These are phyloP conservation scores for Aspergillus novoparasiticus DNA, from an alignment of 2,329 filamentous ascomycete genomes.

Conservation along the genomic window DNA sequence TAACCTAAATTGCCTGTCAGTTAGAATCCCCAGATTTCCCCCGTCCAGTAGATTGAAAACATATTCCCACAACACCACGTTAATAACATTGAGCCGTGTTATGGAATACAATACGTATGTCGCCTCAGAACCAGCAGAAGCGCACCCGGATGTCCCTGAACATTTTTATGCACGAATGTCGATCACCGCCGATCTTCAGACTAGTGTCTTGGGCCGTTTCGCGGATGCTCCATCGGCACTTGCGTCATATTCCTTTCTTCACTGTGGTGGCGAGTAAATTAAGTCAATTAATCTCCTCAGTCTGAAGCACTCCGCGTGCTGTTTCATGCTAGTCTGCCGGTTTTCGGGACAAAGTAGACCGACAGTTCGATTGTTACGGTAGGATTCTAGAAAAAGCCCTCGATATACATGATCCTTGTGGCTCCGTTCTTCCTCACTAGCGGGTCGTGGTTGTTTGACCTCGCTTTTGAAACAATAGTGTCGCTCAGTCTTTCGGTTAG, in stretches of 20 bases:
- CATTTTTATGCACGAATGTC: background rate
- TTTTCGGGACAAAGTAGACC: background rate
- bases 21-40: background rate
- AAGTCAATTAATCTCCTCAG: background rate
- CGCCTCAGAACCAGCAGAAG: too few species aligned
- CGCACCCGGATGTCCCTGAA: background rate
- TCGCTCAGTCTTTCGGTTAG: background rate
- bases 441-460: background rate
- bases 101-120: background rate
- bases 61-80: background rate
- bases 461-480: background rate
- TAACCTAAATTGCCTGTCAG: background rate
- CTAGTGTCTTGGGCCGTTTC: slow-evolving; percentile 1
- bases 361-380: background rate
- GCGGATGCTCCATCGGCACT: background rate
- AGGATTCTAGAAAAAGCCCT: background rate
- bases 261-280: background rate
- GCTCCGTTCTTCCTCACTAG: background rate
- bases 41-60: background rate
- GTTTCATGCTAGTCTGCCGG: background rate
- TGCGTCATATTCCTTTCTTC: background rate
- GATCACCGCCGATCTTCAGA: slow-evolving; percentile 4
- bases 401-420: background rate
- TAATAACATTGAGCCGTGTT: background rate
- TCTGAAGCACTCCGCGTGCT: background rate